Percentiles rank a stretch among this genome's conserved stretches.
phyloP scores from a whole-genome alignment of 495 filamentous ascomycete species.

The Xylaria longipes region DNA sequence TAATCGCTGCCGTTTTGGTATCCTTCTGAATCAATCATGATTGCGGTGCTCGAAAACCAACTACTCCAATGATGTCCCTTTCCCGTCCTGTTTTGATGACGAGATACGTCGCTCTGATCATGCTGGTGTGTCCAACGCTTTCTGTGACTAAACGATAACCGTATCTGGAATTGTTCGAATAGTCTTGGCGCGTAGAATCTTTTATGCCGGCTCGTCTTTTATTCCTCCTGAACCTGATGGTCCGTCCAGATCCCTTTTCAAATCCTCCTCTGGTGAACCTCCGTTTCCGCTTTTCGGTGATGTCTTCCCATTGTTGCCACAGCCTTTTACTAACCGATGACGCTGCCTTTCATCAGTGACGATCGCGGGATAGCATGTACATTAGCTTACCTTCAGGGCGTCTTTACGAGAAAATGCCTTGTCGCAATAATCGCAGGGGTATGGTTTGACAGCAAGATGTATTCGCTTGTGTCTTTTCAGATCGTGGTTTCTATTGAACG shows the following conservation, averaged over 20 bases:
- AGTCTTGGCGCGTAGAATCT: neutral
- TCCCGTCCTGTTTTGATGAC: conserved; percentile 9
- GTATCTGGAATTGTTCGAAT: neutral
- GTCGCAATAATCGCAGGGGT: conserved; percentile 88
- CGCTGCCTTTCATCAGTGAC: conserved; percentile 60
- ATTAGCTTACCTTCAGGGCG: conserved; percentile 80
- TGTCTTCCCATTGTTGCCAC: conserved; percentile 65
- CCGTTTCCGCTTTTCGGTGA: conserved; percentile 26
- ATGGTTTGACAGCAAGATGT: conserved; percentile 94
- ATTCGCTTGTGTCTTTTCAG: conserved; percentile 95
- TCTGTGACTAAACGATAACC: neutral
- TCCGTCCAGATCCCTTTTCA: conserved; percentile 26
- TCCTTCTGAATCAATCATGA: conserved; percentile 23
- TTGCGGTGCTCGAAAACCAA: conserved; percentile 18
- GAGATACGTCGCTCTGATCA: conserved; percentile 12
- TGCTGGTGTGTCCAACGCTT: conserved; percentile 10
- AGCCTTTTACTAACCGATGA: conserved; percentile 93
- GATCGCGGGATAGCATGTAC: neutral
- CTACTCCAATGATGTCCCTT: conserved; percentile 19
- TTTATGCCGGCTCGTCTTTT: conserved; percentile 33
- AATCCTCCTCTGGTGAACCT: conserved; percentile 29
- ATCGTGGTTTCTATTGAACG: conserved; percentile 97
- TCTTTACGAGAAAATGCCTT: conserved; percentile 98
- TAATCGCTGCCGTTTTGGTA: conserved; percentile 20
- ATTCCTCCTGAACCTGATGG: conserved; percentile 15